Evolutionary conservation across 148 eudicot genomes (phyloP), one percentile per base, ranked within the genome.

Genomic region (Rhododendron molle): DNA sequence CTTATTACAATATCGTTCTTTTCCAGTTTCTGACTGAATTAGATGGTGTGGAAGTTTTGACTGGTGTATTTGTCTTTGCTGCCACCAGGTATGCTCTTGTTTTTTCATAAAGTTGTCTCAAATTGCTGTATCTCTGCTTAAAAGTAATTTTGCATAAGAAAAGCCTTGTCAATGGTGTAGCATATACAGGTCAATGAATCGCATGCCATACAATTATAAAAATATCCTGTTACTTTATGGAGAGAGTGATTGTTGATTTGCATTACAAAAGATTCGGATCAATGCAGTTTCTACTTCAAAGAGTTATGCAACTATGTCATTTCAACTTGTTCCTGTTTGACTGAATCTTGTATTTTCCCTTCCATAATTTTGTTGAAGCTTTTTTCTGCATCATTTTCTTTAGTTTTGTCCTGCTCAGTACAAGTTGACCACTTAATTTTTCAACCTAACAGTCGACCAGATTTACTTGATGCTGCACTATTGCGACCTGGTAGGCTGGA

Each of bases 1-100:
- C 67, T 44, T 38, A 80, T 52, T 58, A 11, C 60, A 10, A 34
- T 79, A 83, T 44, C 50, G 73, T 78, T 72, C 74, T 81, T 28
- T 86, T 84, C 90, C 92, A 96, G 98, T 97, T 97, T 90, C 89
- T 97, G 52, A 97, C 99, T 58, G 99, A 97, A 86, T 90, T 97
- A 83, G 99, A 97, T 90, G 99, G 99, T 78, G 99, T 97, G 78
- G 99, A 97, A 92, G 95, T 94, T 86, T 88, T 97, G 87, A 88
- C 93, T 46, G 99, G 99, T 76, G 99, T 97, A 62, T 97, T 97
- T 88, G 99, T 97, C 87, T 97, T 97, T 91, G 99, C 99, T 80
- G 99, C 99, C 74, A 93, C 98, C 73, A 96, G 99, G 99, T 96
- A 74, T 54, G 89, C 80, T 80, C 30, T 78, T 73, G 38, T 81